A percentile compares a stretch with the other conserved stretches of the same genome.
These are phyloP conservation scores for Pistacia atlantica DNA, from an alignment of 345 rosid genomes.

Conservation along the genomic window DNA sequence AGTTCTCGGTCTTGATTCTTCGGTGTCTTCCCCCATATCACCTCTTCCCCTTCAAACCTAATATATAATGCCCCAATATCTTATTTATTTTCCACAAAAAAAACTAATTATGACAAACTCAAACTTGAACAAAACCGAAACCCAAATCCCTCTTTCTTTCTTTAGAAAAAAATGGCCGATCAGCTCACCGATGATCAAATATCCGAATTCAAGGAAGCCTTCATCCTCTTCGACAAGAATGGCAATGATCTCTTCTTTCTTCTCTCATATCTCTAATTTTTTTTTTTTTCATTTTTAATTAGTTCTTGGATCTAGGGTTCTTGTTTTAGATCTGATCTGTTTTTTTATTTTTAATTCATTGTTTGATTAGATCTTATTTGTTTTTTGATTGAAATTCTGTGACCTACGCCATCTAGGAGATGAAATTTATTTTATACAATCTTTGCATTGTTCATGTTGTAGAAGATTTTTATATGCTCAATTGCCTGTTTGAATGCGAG, in stretches of 20 bases:
- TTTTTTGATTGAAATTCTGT: too few species aligned
- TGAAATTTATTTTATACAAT: too few species aligned
- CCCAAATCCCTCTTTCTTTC: not conserved
- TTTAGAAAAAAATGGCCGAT: slow-evolving; percentile 29
- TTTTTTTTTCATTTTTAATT: not conserved
- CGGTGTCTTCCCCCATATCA: too few species aligned
- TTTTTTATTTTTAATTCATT: not conserved
- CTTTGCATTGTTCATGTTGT: too few species aligned
- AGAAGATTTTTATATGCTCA: too few species aligned
- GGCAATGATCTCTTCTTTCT: slow-evolving; percentile 34
- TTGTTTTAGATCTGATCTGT: slow-evolving; percentile 9
- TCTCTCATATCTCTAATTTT: slow-evolving; percentile 1
- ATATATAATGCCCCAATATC: not conserved
- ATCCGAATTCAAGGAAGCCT: slow-evolving; percentile 47
- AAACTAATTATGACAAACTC: not conserved
- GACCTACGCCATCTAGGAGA: too few species aligned
- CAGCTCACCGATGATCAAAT: slow-evolving; percentile 44
- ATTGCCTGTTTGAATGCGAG: too few species aligned
- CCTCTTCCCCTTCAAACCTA: not conserved
- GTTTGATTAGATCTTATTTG: not conserved
- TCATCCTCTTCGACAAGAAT: slow-evolving; percentile 47
- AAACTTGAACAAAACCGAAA: not conserved
- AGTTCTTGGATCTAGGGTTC: not conserved
- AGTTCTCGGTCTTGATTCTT: too few species aligned
- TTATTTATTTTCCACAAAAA: not conserved